Evolutionary conservation across 176 grass and related monocot species (phyloP).

Genomic region (sorghum (Sorghum bicolor)): Sorghum_bicolor_NCBIv3 NC_012873.2:50303501-50304000

Average conservation of each 20-base stretch:
- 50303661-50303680: background rate
- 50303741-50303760: background rate
- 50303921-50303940: too few species aligned
- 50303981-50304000: too few species aligned
- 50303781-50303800: too few species aligned
- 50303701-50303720: constrained; percentile 1
- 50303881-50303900: too few species aligned
- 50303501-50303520: background rate
- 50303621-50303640: background rate
- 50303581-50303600: background rate
- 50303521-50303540: background rate
- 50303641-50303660: background rate
- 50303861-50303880: too few species aligned
- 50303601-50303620: background rate
- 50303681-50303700: constrained; percentile 18
- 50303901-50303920: too few species aligned
- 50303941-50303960: too few species aligned
- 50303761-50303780: too few species aligned
- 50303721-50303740: background rate
- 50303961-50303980: too few species aligned
- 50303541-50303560: background rate
- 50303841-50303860: too few species aligned
- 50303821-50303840: too few species aligned
- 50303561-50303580: background rate
- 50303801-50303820: too few species aligned